phyloP scores from a whole-genome alignment of 306 rosid species.

The Trifolium dubium region DNA sequence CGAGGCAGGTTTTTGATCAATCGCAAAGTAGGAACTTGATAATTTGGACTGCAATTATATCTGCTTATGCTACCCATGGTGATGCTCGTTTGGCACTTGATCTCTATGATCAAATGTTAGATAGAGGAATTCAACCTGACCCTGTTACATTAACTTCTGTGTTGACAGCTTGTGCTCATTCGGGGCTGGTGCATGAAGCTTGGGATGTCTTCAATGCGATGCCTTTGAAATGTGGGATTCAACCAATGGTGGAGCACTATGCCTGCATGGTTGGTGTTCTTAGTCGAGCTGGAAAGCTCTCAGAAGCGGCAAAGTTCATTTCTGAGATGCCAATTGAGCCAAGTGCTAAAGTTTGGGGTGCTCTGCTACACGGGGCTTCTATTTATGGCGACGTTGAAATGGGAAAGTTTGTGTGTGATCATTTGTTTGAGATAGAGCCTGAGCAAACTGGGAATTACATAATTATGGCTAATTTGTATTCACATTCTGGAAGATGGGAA shows the following conservation, averaged over 20 bases:
- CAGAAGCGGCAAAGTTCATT: constrained; percentile 68
- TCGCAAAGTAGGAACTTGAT: constrained; percentile 59
- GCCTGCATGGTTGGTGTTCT: constrained; percentile 90
- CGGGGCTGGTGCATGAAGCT: constrained; percentile 78
- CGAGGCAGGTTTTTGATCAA: constrained; percentile 62
- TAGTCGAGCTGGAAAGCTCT: constrained; percentile 78
- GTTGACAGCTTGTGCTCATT: constrained; percentile 75
- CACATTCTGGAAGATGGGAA: constrained; percentile 79
- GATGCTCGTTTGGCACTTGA: constrained; percentile 61
- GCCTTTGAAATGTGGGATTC: constrained; percentile 56
- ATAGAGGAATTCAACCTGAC: constrained; percentile 73
- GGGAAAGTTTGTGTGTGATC: constrained; percentile 70
- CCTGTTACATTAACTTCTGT: constrained; percentile 73
- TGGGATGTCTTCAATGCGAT: constrained; percentile 69
- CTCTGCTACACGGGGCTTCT: constrained; percentile 81
- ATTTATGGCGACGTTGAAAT: constrained; percentile 71
- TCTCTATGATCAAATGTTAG: constrained; percentile 66
- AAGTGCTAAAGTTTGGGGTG: constrained; percentile 88
- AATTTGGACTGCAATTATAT: constrained; percentile 81
- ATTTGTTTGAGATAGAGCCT: constrained; percentile 70
- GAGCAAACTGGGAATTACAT: constrained; percentile 80
- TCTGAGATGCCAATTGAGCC: constrained; percentile 78
- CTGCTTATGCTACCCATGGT: constrained; percentile 82
- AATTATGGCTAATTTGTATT: constrained; percentile 85
- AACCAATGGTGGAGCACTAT: constrained; percentile 82